Conservation (phyloP, 225 moss, liverwort and hornwort species). For the Physcomitrium patens region DNA sequence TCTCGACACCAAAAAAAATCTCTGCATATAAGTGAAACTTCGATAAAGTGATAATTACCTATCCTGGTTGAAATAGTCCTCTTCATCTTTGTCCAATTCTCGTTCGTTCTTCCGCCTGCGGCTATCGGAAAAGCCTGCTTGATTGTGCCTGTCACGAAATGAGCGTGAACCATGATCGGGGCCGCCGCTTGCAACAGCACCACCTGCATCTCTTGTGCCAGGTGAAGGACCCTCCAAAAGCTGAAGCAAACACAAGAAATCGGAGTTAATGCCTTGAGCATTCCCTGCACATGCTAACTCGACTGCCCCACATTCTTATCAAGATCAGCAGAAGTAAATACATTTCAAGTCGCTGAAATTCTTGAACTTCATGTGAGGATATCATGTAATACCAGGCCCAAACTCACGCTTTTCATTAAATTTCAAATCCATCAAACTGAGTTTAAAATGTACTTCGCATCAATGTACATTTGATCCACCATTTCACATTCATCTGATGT, state of each 20-base stretch:
- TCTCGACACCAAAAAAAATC: background rate
- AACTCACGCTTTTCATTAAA: too few species aligned
- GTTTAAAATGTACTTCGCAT: too few species aligned
- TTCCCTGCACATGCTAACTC: background rate
- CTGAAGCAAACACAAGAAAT: constrained; percentile 47
- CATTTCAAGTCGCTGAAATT: too few species aligned
- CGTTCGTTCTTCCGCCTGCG: constrained; percentile 93
- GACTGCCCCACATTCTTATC: background rate
- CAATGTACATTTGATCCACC: too few species aligned
- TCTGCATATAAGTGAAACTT: constrained; percentile 24
- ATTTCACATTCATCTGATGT: too few species aligned
- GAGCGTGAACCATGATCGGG: constrained; percentile 76
- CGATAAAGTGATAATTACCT: constrained; percentile 49
- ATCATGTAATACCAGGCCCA: too few species aligned
- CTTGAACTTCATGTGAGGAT: too few species aligned
- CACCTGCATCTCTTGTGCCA: constrained; percentile 51
- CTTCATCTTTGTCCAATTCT: constrained; percentile 96
- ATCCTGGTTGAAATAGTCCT: constrained; percentile 96
- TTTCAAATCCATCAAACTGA: too few species aligned
- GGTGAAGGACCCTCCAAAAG: constrained; percentile 62
- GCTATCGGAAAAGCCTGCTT: constrained; percentile 60
- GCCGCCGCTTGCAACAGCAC: constrained; percentile 62
- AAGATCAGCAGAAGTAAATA: too few species aligned
- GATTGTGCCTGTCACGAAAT: constrained; percentile 62
- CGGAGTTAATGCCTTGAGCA: constrained; percentile 6